A percentile compares a stretch with the other conserved stretches of the same genome.
Evolutionary conservation across 371 early-diverging fungal species (phyloP).

Genomic region (Mortierella sp.): DNA sequence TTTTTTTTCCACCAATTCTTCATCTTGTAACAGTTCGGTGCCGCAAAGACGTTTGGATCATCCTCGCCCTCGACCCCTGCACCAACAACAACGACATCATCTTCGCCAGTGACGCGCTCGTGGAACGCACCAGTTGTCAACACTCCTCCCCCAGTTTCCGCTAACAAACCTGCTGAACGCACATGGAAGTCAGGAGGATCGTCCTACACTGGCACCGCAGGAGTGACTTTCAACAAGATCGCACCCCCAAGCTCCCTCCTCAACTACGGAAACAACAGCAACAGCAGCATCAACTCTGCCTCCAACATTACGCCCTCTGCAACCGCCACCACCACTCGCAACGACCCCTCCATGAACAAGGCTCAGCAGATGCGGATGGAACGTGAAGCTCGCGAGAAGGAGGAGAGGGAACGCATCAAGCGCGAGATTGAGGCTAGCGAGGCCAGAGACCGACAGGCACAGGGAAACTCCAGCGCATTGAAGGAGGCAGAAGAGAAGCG

Average conservation of each 20-base stretch:
- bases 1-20: neutral
- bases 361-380: slow-evolving; percentile 53
- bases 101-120: slow-evolving; percentile 3
- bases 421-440: slow-evolving; percentile 60
- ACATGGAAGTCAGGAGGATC: slow-evolving; percentile 26
- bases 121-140: slow-evolving; percentile 24
- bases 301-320: neutral
- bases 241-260: slow-evolving; percentile 21
- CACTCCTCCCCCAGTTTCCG: slow-evolving; percentile 9
- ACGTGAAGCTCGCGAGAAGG: slow-evolving; percentile 70
- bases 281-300: neutral
- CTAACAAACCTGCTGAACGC: slow-evolving; percentile 10
- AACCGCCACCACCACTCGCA: slow-evolving; percentile 18
- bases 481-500: slow-evolving; percentile 37
- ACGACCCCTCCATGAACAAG: slow-evolving; percentile 44
- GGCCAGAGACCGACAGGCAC: slow-evolving; percentile 20
- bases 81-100: neutral
- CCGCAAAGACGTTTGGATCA: slow-evolving; percentile 14
- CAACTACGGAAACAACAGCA: slow-evolving; percentile 10
- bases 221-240: slow-evolving; percentile 16
- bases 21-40: slow-evolving; percentile 3
- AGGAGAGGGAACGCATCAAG: slow-evolving; percentile 60
- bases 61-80: neutral
- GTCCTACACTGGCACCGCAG: slow-evolving; percentile 17
- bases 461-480: slow-evolving; percentile 11